A percentile compares a stretch with the other conserved stretches of the same genome.
These are phyloP conservation scores for Colletotrichum limetticola DNA, from an alignment of 2,329 filamentous ascomycete genomes.

Conservation along the genomic window DNA sequence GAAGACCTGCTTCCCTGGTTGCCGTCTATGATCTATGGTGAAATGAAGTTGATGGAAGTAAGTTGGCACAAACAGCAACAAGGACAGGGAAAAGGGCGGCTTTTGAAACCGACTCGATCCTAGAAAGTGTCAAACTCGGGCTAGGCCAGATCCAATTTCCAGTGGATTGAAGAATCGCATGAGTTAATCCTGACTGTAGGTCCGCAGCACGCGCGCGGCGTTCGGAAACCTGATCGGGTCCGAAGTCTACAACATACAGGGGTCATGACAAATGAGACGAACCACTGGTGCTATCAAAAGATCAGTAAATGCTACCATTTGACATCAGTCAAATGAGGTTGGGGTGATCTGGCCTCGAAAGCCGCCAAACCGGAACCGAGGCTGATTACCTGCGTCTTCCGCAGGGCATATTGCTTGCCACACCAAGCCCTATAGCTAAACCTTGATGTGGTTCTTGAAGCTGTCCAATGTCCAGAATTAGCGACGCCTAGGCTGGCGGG, in stretches of 20 bases:
- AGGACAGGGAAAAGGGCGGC: neutral
- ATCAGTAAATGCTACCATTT: neutral
- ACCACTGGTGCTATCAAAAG: neutral
- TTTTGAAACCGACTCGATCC: neutral
- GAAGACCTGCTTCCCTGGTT: slow-evolving; percentile 1
- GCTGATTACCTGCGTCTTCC: neutral
- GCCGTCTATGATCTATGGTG: neutral
- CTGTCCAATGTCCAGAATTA: neutral
- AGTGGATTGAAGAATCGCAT: neutral
- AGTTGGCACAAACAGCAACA: neutral
- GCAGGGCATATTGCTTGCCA: neutral
- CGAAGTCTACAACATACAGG: neutral
- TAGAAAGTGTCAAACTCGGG: neutral
- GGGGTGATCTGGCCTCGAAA: neutral
- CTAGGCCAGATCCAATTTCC: neutral
- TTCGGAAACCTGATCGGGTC: neutral
- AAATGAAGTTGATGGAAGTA: neutral
- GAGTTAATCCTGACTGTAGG: neutral
- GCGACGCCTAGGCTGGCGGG: neutral
- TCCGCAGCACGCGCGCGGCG: neutral
- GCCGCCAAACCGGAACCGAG: too few species aligned
- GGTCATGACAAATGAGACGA: neutral
- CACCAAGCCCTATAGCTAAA: neutral
- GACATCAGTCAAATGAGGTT: neutral
- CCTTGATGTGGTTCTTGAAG: neutral